Base-by-base conservation (phyloP, 352 stramenopile genomes). In the Phytophthora parvispora region DNA sequence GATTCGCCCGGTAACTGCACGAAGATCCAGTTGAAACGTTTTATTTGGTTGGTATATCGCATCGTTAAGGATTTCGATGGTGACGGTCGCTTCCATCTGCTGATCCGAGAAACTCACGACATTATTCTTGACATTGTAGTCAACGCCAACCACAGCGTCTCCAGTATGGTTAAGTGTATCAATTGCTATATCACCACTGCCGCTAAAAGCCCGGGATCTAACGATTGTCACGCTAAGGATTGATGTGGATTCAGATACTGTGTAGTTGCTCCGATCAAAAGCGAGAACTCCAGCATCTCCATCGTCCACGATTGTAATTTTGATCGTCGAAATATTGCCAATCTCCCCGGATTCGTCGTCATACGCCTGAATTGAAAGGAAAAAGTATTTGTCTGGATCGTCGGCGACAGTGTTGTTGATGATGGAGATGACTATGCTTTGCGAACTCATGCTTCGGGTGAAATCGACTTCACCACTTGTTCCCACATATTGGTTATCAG, bases 341-440 rank as follows among this genome's bases (percentile, higher is more conserved):
- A 90, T 75, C 0, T 51, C 48, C 2, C 81, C 83, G 3, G 59
- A 83, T 7, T 67, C 24, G 7, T 58, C 48, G 16, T 67, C 51
- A 36, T 67, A 74, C 8, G 48, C 8, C 10, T 57, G 28, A n/a
- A 91, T 62, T 20, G 66, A 42, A 4, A 91, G 53, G 22, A 56
- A 85, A 38, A 91, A 91, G 22, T 68, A 85, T 7, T 54, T 74
- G 45, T 89, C 79, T 9, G 71, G 64, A 13, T 91, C 79, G 9
- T 89, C 81, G 0, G 67, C 60, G 9, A 90, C 56, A 13, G 68
- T 43, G 49, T 91, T 89, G 65, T 90, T 86, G 34, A 85, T 77
- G 31, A 91, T 84, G 0, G 27, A 6, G 18, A 91, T 32, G 1
- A n/a, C 48, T 12, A 91, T 62, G 7, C 57, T 56, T 16, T 72